Evolutionary conservation across 495 filamentous ascomycete genomes (phyloP).

Genomic region (Penicillium verhagenii): DNA sequence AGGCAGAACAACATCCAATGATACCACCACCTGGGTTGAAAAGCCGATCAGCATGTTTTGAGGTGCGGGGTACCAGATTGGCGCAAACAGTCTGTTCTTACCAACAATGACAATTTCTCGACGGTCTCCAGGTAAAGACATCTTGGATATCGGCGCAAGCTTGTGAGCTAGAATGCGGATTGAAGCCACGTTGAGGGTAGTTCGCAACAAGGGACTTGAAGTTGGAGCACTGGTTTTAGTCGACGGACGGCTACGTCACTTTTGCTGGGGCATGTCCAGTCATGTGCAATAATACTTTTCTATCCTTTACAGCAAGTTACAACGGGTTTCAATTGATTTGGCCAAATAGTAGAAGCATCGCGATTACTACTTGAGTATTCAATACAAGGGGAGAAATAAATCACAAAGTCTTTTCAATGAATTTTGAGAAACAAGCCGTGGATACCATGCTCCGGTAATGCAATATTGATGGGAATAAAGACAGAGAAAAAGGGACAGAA

Average conservation of each 20-base stretch:
- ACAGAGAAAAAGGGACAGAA: not conserved
- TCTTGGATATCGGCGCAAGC: slow-evolving; percentile 27
- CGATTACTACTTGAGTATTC: slow-evolving; percentile 4
- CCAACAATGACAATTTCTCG: slow-evolving; percentile 71
- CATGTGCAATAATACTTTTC: too few relatives aligned
- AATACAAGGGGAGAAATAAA: slow-evolving; percentile 7
- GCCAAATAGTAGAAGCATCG: too few relatives aligned
- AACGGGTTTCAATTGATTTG: too few relatives aligned
- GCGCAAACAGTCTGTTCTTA: slow-evolving; percentile 35
- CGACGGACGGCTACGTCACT: slow-evolving; percentile 28
- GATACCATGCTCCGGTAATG: slow-evolving; percentile 27
- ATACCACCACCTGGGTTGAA: slow-evolving; percentile 75
- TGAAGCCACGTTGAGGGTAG: slow-evolving; percentile 28
- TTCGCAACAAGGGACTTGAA: slow-evolving; percentile 2
- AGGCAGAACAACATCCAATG: slow-evolving; percentile 90
- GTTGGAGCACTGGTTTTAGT: not conserved
- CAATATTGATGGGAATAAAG: slow-evolving; percentile 18
- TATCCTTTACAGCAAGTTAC: too few relatives aligned
- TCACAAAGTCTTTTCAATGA: slow-evolving; percentile 9
- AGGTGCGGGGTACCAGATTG: slow-evolving; percentile 31
- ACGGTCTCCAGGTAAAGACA: slow-evolving; percentile 38
- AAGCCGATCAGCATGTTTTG: slow-evolving; percentile 14
- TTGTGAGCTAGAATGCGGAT: slow-evolving; percentile 16
- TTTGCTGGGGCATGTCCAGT: slow-evolving; percentile 14
- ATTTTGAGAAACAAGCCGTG: slow-evolving; percentile 12